Evolutionary conservation across 371 early-diverging fungal genomes (phyloP).

Genomic region (Rozella allomycis): DNA sequence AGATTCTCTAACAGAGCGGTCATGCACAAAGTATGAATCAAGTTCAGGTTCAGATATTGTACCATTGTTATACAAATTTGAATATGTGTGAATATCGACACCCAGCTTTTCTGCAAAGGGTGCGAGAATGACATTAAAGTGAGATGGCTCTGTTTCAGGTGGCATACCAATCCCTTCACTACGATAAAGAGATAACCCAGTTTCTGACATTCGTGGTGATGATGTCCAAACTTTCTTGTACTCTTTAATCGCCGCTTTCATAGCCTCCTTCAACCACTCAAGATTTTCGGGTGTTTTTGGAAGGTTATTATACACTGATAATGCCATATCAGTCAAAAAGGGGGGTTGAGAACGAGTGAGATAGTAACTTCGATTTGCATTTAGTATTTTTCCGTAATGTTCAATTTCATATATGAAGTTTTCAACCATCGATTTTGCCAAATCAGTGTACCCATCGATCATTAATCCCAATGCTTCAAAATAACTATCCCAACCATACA

Average conservation of each 20-base stretch:
- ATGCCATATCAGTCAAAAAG: constrained; percentile 85
- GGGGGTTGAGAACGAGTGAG: constrained; percentile 90
- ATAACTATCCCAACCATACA: constrained; percentile 96
- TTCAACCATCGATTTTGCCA: constrained; percentile 82
- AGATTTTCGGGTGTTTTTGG: constrained; percentile 12
- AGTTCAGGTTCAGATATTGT: constrained; percentile 50
- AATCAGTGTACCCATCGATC: constrained; percentile 29
- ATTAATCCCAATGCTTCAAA: constrained; percentile 76
- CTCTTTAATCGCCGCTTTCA: constrained; percentile 71
- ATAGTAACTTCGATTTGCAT: constrained; percentile 91
- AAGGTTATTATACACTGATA: constrained; percentile 46
- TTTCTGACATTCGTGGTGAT: constrained; percentile 49
- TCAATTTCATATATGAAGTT: constrained; percentile 69
- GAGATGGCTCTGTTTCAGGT: constrained; percentile 79
- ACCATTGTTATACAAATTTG: constrained; percentile 37
- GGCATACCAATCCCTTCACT: constrained; percentile 81
- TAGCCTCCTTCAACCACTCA: constrained; percentile 47
- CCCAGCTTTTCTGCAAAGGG: constrained; percentile 52
- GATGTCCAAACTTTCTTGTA: constrained; percentile 76
- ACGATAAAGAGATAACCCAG: constrained; percentile 60
- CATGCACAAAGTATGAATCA: constrained; percentile 86
- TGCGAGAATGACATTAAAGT: constrained; percentile 69
- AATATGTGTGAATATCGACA: constrained; percentile 44
- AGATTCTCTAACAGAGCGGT: constrained; percentile 85
- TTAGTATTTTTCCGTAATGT: constrained; percentile 87